Conservation (phyloP, 116 monocot genomes). For the Zostera marina region DNA sequence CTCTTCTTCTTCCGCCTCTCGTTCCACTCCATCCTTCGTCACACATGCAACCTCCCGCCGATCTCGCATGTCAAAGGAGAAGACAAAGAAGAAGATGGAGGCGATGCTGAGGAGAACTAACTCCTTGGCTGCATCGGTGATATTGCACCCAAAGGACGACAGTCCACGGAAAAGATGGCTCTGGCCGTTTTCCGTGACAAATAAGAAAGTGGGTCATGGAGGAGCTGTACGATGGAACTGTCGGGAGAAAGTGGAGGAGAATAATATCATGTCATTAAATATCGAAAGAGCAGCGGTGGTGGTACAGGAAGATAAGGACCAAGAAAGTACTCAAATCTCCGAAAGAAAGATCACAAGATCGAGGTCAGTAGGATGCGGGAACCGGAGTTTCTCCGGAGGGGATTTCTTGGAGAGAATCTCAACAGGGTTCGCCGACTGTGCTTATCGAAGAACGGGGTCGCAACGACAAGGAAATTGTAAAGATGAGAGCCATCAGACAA, state of each 20-base stretch:
- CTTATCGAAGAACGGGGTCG: slow-evolving; percentile 40
- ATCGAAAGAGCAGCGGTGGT: neutral
- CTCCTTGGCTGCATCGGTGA: slow-evolving; percentile 38
- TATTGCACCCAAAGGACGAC: slow-evolving; percentile 15
- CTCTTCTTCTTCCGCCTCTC: neutral
- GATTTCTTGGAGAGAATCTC: slow-evolving; percentile 88
- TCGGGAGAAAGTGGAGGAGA: neutral
- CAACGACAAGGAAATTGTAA: no score
- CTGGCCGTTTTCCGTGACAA: slow-evolving; percentile 50
- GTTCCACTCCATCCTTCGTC: neutral
- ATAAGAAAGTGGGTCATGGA: neutral
- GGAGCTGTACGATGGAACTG: no score
- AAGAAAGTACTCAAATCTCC: slow-evolving; percentile 17
- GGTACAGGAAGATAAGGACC: neutral
- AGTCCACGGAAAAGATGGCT: slow-evolving; percentile 76
- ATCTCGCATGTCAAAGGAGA: neutral
- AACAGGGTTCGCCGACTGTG: slow-evolving; percentile 70
- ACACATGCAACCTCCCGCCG: neutral
- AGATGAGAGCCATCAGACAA: no score
- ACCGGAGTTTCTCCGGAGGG: slow-evolving; percentile 84
- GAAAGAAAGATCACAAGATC: slow-evolving; percentile 73
- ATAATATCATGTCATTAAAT: neutral
- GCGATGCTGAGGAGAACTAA: slow-evolving; percentile 35
- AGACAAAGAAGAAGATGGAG: neutral
- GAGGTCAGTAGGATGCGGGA: slow-evolving; percentile 86